A percentile compares a stretch with the other conserved stretches of the same genome.
These are phyloP conservation scores for Ascochyta fabae DNA, from an alignment of 2,329 filamentous ascomycete species.

Conservation along the genomic window DNA sequence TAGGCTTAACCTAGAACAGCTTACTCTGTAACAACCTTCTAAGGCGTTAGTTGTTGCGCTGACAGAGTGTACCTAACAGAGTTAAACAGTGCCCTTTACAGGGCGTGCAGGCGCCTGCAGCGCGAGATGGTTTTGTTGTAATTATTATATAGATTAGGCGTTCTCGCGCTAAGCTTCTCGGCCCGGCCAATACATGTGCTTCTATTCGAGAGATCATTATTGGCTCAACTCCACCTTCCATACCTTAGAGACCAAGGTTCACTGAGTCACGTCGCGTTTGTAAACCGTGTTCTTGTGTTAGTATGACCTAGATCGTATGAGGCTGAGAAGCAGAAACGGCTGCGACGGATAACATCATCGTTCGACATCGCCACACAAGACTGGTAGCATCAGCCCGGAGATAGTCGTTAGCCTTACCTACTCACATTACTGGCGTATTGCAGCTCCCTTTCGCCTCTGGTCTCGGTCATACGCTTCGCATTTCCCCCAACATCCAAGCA, in stretches of 20 bases:
- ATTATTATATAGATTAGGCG: not conserved
- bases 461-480: not conserved
- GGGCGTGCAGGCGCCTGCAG: too few relatives aligned
- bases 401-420: not conserved
- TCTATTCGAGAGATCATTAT: not conserved
- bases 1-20: too few relatives aligned
- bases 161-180: conserved; percentile 8
- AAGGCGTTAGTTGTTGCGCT: too few relatives aligned
- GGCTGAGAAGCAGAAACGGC: conserved; percentile 16
- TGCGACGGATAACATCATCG: conserved; percentile 1
- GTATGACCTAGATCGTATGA: conserved; percentile 17
- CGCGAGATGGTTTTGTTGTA: too few relatives aligned
- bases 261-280: not conserved
- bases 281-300: conserved; percentile 1
- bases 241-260: not conserved
- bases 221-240: conserved; percentile 5
- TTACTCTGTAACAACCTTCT: too few relatives aligned
- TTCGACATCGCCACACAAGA: conserved; percentile 6
- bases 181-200: conserved; percentile 4
- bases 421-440: not conserved
- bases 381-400: not conserved
- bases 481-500: not conserved
- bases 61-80: too few relatives aligned
- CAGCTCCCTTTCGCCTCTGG: not conserved
- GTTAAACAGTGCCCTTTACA: too few relatives aligned